Percentiles rank a stretch among this genome's conserved stretches.
These are phyloP conservation scores for Phlyctochytrium bullatum DNA, from an alignment of 192 early-diverging fungal species.

Conservation along the genomic window DNA sequence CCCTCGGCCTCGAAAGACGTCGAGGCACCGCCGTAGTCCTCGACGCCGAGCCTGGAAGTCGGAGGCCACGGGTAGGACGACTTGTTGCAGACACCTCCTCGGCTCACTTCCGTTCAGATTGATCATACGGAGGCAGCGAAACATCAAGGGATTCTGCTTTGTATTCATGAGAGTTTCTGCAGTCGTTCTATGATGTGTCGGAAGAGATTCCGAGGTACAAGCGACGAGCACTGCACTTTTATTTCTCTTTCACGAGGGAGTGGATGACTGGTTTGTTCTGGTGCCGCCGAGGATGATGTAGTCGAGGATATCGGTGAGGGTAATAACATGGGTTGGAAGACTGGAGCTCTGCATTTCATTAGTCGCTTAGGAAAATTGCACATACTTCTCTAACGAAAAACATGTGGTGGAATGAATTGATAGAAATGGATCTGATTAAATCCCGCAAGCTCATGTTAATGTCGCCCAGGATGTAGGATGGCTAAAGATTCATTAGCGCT, in stretches of 20 bases:
- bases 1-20: not conserved
- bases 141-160: not conserved
- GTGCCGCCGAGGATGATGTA: conserved; percentile 3
- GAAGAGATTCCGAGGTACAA: not conserved
- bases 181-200: not conserved
- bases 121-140: not conserved
- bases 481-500: not conserved
- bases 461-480: conserved; percentile 13
- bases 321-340: conserved; percentile 20
- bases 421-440: conserved; percentile 21
- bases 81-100: not conserved
- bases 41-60: not conserved
- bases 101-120: not conserved
- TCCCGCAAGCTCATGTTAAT: conserved; percentile 22
- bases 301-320: conserved; percentile 20
- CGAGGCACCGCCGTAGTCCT: not conserved
- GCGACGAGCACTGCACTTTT: not conserved
- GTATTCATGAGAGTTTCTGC: not conserved
- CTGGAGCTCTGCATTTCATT: not conserved
- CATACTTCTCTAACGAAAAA: conserved; percentile 22
- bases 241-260: too few species aligned
- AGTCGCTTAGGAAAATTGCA: not conserved
- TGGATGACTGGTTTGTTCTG: too few species aligned
- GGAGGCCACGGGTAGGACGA: not conserved
- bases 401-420: conserved; percentile 25